These are phyloP conservation scores for Isabelozyma pseudorhagii DNA, from an alignment of 805 yeast genomes.

Conservation along the genomic window DNA sequence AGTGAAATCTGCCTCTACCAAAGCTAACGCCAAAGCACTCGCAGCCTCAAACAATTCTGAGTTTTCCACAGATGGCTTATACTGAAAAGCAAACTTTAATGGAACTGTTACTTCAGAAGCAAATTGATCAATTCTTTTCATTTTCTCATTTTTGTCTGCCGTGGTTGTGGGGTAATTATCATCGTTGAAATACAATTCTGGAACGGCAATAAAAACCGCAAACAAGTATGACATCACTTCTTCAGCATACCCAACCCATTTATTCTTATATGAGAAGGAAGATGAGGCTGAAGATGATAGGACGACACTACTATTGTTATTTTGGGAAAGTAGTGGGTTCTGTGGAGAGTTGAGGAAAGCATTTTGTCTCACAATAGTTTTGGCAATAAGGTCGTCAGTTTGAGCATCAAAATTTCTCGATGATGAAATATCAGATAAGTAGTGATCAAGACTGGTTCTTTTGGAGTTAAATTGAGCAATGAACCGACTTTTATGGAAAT, in stretches of 20 bases:
- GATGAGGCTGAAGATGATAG: neutral
- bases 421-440: conserved; percentile 5
- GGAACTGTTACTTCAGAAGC: conserved; percentile 25
- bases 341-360: neutral
- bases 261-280: neutral
- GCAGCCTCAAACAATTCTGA: conserved; percentile 30
- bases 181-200: conserved; percentile 32
- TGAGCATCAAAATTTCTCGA: neutral
- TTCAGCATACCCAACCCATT: conserved; percentile 15
- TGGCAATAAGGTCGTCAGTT: conserved; percentile 1
- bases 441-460: conserved; percentile 16
- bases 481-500: conserved; percentile 6
- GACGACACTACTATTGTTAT: conserved; percentile 1
- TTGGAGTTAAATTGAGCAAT: conserved; percentile 2
- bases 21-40: conserved; percentile 25
- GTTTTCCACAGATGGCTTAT: conserved; percentile 11
- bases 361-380: neutral
- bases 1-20: conserved; percentile 19
- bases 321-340: neutral
- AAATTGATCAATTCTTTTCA: conserved; percentile 11
- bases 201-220: conserved; percentile 28
- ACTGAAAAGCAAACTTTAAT: conserved; percentile 20
- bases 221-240: conserved; percentile 31
- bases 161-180: conserved; percentile 16
- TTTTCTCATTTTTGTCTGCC: conserved; percentile 10